Evolutionary conservation across 1,284 basidiomycete genomes (phyloP).

Genomic region (Ganoderma lingzhi): DNA sequence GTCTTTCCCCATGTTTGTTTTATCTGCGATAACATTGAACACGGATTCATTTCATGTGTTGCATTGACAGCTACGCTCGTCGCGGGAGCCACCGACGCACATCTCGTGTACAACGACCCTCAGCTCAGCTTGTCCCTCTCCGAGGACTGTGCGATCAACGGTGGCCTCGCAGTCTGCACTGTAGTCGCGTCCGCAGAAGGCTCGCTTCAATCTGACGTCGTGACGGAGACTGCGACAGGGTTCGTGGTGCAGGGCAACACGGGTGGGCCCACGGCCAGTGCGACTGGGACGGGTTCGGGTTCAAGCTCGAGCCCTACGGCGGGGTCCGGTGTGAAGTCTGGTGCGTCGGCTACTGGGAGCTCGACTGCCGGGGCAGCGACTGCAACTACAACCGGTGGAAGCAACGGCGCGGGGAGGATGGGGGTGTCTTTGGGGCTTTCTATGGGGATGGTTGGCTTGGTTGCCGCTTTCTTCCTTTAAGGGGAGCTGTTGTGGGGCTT

Average conservation of each 20-base stretch:
- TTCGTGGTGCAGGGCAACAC: conserved; percentile 38
- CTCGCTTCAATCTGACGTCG: conserved; percentile 15
- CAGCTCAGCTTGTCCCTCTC: conserved; percentile 23
- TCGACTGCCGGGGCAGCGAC: conserved; percentile 9
- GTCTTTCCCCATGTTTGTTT: conserved; percentile 13
- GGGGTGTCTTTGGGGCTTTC: conserved; percentile 16
- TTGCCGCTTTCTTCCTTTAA: conserved; percentile 27
- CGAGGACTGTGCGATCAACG: conserved; percentile 37
- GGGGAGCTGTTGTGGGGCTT: conserved; percentile 1
- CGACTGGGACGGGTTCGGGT: background rate
- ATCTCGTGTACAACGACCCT: conserved; percentile 35
- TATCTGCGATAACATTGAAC: background rate
- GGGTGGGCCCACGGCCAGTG: conserved; percentile 13
- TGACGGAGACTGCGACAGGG: conserved; percentile 33
- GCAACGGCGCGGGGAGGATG: conserved; percentile 22
- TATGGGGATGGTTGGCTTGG: conserved; percentile 24
- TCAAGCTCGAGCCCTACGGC: conserved; percentile 15
- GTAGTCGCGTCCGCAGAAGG: conserved; percentile 28
- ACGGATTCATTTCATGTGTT: background rate
- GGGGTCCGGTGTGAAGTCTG: conserved; percentile 16
- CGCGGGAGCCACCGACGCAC: conserved; percentile 37
- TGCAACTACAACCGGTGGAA: conserved; percentile 8
- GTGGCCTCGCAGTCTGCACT: conserved; percentile 38
- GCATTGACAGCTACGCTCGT: conserved; percentile 39
- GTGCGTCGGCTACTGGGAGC: background rate